These are phyloP conservation scores for Tricholoma bakamatsutake DNA, from an alignment of 768 basidiomycete species.

Conservation along the genomic window DNA sequence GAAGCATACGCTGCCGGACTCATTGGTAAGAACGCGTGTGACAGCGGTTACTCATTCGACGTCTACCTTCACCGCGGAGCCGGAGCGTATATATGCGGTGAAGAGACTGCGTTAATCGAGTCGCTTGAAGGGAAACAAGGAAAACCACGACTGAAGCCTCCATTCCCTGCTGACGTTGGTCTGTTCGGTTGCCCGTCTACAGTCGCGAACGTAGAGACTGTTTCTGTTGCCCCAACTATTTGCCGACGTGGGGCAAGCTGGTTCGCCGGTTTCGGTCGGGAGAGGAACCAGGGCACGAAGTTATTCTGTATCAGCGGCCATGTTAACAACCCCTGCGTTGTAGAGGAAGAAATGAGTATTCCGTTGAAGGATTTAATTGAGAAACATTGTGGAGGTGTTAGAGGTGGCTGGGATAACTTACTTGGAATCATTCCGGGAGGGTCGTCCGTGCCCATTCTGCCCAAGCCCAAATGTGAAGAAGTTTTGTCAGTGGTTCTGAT, in stretches of 20 bases:
- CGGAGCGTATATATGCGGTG: conserved; percentile 97
- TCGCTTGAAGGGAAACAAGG: conserved; percentile 97
- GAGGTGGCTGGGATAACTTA: conserved; percentile 94
- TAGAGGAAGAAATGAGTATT: conserved; percentile 99
- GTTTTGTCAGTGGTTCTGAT: conserved; percentile 64
- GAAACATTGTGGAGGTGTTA: conserved; percentile 94
- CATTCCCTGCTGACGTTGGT: conserved; percentile 98
- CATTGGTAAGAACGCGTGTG: conserved; percentile 88
- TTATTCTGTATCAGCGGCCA: conserved; percentile 95
- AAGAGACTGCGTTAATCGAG: conserved; percentile 98
- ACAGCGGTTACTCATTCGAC: conserved; percentile 91
- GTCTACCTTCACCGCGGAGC: conserved; percentile 98
- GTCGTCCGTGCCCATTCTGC: conserved; percentile 89
- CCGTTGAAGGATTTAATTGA: conserved; percentile 90
- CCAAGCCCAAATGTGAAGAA: conserved; percentile 74
- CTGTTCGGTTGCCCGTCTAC: conserved; percentile 96
- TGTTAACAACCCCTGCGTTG: conserved; percentile 95
- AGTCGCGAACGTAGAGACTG: conserved; percentile 98
- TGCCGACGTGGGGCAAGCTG: conserved; percentile 82
- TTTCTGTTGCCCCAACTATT: conserved; percentile 96
- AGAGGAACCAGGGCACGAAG: conserved; percentile 95
- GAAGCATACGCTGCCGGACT: conserved; percentile 90
- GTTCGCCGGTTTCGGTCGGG: conserved; percentile 91
- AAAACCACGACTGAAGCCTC: conserved; percentile 95
- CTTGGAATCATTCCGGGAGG: conserved; percentile 97